These are phyloP conservation scores for Arctostaphylos glauca DNA, from an alignment of 148 eudicot species.

Conservation along the genomic window DNA sequence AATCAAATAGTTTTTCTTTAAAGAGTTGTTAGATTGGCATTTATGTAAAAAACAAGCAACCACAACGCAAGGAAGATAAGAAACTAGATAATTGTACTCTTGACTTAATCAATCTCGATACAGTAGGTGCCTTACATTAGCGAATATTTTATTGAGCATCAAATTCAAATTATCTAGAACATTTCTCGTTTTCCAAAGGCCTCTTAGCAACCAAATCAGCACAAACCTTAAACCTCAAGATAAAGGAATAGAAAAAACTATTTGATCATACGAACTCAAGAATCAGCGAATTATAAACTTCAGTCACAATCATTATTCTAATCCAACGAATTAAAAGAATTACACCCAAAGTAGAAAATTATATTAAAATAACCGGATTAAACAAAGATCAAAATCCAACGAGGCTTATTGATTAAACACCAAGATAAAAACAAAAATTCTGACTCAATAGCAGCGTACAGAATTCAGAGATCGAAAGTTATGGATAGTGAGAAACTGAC, in stretches of 20 bases:
- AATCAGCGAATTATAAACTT: not conserved
- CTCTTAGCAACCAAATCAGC: not conserved
- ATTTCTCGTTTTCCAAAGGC: not conserved
- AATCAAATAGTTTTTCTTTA: not conserved
- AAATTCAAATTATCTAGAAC: not conserved
- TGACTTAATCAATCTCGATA: not conserved
- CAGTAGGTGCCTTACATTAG: not conserved
- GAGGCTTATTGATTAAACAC: not conserved
- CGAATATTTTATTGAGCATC: not conserved
- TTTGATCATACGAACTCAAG: not conserved
- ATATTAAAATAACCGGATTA: not conserved
- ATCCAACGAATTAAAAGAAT: not conserved
- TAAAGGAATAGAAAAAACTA: not conserved
- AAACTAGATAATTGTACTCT: not conserved
- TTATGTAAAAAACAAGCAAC: not conserved
- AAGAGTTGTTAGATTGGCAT: not conserved
- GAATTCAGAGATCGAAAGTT: not conserved
- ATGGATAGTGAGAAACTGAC: conserved; percentile 21
- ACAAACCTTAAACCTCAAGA: not conserved
- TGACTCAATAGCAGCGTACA: not conserved
- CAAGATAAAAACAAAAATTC: not conserved
- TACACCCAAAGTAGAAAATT: not conserved
- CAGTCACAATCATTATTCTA: not conserved
- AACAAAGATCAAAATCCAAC: not conserved
- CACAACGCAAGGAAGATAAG: not conserved